Percentiles rank a stretch among this genome's conserved stretches.
These are phyloP conservation scores for Aspergillus phoenicis DNA, from an alignment of 2,329 filamentous ascomycete species.

Conservation along the genomic window DNA sequence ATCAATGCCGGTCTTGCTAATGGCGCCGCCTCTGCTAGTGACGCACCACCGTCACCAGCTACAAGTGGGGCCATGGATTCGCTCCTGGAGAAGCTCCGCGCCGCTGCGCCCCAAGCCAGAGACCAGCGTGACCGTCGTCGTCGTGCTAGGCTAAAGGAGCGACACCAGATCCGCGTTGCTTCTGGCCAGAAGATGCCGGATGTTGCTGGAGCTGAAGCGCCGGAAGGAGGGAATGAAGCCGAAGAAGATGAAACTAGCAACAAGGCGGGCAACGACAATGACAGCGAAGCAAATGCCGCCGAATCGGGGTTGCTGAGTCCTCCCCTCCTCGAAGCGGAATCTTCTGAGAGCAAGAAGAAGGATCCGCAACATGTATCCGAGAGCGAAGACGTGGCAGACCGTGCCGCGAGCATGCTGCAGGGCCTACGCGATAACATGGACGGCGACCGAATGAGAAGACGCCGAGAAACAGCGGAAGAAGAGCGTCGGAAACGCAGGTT, in stretches of 20 bases:
- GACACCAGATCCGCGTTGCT: conserved; percentile 84
- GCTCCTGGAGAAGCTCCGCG: conserved; percentile 88
- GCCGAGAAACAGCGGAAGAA: conserved; percentile 76
- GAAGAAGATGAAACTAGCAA: conserved; percentile 39
- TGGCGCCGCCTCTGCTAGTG: conserved; percentile 47
- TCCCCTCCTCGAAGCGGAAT: conserved; percentile 38
- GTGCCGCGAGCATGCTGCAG: conserved; percentile 80
- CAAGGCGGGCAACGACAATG: conserved; percentile 9
- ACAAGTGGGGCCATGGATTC: conserved; percentile 94
- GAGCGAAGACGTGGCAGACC: conserved; percentile 76
- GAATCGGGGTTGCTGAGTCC: conserved; percentile 55
- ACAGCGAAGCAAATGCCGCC: conserved; percentile 45
- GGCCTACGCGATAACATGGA: conserved; percentile 70
- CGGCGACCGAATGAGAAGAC: conserved; percentile 61
- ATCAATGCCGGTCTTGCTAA: conserved; percentile 67
- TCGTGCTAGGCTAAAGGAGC: conserved; percentile 84
- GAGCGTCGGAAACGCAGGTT: conserved; percentile 70
- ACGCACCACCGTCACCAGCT: conserved; percentile 64
- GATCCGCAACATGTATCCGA: conserved; percentile 47
- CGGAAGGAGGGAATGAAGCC: conserved; percentile 56
- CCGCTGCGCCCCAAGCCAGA: conserved; percentile 84
- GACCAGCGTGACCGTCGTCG: conserved; percentile 88
- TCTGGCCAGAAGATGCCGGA: conserved; percentile 89
- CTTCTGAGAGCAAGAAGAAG: conserved; percentile 33
- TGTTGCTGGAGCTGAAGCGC: conserved; percentile 56